phyloP scores from a whole-genome alignment of 192 early-diverging fungal genomes.

The Coemansia asiatica region DNA sequence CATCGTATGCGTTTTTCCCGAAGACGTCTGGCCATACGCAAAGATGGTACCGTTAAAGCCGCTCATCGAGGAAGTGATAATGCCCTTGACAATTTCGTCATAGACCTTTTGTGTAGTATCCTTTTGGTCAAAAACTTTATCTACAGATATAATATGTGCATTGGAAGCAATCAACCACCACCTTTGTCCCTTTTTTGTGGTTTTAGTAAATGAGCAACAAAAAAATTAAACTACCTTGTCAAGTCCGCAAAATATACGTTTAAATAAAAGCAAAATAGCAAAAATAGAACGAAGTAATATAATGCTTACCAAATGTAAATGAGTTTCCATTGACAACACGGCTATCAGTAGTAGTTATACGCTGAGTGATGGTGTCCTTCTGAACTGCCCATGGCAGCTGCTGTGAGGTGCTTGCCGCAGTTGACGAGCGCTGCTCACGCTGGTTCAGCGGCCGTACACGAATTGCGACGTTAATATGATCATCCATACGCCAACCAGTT shows the following conservation, averaged over 20 bases:
- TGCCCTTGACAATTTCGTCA: conserved; percentile 56
- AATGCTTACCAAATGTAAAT: conserved; percentile 52
- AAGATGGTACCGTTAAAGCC: conserved; percentile 98
- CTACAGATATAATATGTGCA: conserved; percentile 14
- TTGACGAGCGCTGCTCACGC: conserved; percentile 58
- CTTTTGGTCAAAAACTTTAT: conserved; percentile 54
- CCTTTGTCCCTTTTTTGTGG: neutral
- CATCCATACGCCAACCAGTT: conserved; percentile 36
- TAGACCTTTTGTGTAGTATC: conserved; percentile 49
- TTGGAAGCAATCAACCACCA: neutral
- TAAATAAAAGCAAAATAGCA: too few relatives aligned
- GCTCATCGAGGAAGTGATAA: conserved; percentile 73
- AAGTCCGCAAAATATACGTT: neutral
- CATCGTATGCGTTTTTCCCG: conserved; percentile 88
- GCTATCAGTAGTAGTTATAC: conserved; percentile 19
- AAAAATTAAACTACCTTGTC: neutral
- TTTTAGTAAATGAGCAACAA: neutral
- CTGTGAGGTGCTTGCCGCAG: conserved; percentile 27
- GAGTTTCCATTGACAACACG: conserved; percentile 42
- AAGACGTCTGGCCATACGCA: conserved; percentile 97
- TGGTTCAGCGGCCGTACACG: conserved; percentile 69
- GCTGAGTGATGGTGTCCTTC: conserved; percentile 51
- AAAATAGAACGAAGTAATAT: too few relatives aligned
- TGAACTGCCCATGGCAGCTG: conserved; percentile 48
- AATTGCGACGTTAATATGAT: conserved; percentile 70